Conservation (phyloP, 805 yeast species). For the Candida hungchunana region DNA sequence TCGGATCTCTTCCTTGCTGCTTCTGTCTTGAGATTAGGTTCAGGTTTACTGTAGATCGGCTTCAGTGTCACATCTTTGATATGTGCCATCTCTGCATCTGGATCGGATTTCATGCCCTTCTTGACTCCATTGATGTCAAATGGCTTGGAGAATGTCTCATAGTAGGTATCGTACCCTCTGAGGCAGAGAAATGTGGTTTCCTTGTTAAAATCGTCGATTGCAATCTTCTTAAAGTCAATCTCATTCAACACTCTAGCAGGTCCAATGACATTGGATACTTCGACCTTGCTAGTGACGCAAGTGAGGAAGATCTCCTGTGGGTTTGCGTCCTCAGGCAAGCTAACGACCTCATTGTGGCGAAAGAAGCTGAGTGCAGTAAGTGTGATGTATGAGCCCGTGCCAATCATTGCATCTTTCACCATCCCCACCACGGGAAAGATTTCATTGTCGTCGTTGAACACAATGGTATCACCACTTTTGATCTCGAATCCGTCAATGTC, state of each 20-base stretch:
- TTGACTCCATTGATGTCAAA: constrained; percentile 23
- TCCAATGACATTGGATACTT: constrained; percentile 38
- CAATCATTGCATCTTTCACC: constrained; percentile 48
- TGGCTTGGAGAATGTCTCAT: constrained; percentile 22
- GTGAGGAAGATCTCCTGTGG: constrained; percentile 53
- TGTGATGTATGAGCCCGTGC: constrained; percentile 45
- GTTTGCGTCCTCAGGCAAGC: constrained; percentile 24
- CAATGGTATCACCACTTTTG: constrained; percentile 49
- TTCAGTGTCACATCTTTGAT: constrained; percentile 21
- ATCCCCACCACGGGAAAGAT: constrained; percentile 40
- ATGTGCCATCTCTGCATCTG: constrained; percentile 24
- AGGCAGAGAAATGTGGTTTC: constrained; percentile 30
- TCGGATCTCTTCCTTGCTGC: neutral
- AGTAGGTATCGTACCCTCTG: constrained; percentile 32
- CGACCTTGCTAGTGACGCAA: constrained; percentile 42
- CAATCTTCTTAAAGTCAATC: constrained; percentile 31
- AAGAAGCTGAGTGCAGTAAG: constrained; percentile 45
- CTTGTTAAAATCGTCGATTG: constrained; percentile 33
- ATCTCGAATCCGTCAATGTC: constrained; percentile 44
- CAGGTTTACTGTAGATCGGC: constrained; percentile 6
- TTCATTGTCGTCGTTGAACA: constrained; percentile 34
- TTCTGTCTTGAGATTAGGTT: too few species aligned
- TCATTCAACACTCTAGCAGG: constrained; percentile 42
- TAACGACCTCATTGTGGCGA: constrained; percentile 37
- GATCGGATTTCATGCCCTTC: constrained; percentile 20